Evolutionary conservation across 2,329 filamentous ascomycete genomes (phyloP).

Genomic region (Aspergillus brasiliensis): DNA sequence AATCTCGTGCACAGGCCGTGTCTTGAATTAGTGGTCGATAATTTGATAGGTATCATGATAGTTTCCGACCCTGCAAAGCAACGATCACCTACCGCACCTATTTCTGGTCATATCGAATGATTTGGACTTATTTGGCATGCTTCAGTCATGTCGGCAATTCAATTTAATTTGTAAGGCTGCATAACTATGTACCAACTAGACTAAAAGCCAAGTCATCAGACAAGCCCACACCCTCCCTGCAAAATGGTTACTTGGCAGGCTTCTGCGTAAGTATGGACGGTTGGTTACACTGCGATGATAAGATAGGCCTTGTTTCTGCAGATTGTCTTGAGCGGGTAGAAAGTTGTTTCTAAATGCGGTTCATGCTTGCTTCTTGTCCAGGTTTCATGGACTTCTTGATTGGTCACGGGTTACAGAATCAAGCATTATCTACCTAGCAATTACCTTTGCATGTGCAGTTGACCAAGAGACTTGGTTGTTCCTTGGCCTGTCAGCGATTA

Average conservation of each 20-base stretch:
- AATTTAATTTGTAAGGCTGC: background rate
- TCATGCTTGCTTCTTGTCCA: background rate
- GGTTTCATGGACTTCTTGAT: background rate
- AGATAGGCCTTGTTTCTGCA: background rate
- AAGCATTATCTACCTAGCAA: constrained; percentile 24
- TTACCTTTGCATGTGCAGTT: constrained; percentile 9
- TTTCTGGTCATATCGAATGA: background rate
- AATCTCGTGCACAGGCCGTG: constrained; percentile 18
- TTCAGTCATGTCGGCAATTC: background rate
- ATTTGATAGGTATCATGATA: constrained; percentile 1
- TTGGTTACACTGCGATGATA: background rate
- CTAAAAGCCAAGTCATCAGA: background rate
- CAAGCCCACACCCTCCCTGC: background rate
- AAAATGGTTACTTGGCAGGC: background rate
- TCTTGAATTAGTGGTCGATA: constrained; percentile 1
- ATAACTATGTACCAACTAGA: background rate
- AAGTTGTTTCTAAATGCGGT: background rate
- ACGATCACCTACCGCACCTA: background rate
- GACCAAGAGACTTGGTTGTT: constrained; percentile 14
- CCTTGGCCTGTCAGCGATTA: constrained; percentile 14
- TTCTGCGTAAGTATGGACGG: background rate
- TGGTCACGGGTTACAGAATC: constrained; percentile 7
- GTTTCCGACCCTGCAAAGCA: background rate
- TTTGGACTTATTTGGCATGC: background rate
- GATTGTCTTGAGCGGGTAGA: background rate